Evolutionary conservation across 192 early-diverging fungal genomes (phyloP).

Genomic region (Entomortierella parvispora): DNA sequence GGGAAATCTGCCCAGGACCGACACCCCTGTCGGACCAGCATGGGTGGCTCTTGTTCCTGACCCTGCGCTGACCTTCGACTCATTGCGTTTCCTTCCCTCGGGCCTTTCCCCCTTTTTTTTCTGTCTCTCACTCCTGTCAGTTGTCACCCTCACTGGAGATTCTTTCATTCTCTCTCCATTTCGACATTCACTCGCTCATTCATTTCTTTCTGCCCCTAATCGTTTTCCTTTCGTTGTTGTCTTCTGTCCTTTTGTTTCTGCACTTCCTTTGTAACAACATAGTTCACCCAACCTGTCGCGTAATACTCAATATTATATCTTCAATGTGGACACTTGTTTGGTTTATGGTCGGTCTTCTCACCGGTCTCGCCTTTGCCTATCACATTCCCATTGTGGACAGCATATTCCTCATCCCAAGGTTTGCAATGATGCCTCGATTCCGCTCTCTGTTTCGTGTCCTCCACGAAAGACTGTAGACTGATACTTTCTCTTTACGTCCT

Average conservation of each 20-base stretch:
- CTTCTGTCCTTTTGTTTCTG: too few species aligned
- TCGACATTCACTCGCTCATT: neutral
- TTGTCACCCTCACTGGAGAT: neutral
- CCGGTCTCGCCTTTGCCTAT: constrained; percentile 19
- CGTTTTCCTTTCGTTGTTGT: neutral
- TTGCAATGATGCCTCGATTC: neutral
- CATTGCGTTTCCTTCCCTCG: too few species aligned
- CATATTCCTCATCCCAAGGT: neutral
- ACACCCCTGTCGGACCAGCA: too few species aligned
- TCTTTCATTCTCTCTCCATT: neutral
- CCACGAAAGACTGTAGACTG: too few species aligned
- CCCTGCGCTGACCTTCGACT: too few species aligned
- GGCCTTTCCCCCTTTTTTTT: too few species aligned
- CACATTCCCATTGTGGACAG: neutral
- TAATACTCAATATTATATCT: neutral
- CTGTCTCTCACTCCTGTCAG: neutral
- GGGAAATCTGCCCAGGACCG: too few species aligned
- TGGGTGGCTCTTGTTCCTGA: too few species aligned
- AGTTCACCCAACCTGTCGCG: neutral
- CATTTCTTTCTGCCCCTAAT: neutral
- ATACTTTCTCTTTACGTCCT: too few species aligned
- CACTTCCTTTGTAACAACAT: neutral
- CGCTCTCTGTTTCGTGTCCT: too few species aligned
- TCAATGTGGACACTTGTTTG: constrained; percentile 32
- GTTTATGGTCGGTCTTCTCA: constrained; percentile 29